Percentiles rank a stretch among this genome's conserved stretches.
phyloP scores from a whole-genome alignment of 805 yeast genomes.

The Candida suzukii region DNA sequence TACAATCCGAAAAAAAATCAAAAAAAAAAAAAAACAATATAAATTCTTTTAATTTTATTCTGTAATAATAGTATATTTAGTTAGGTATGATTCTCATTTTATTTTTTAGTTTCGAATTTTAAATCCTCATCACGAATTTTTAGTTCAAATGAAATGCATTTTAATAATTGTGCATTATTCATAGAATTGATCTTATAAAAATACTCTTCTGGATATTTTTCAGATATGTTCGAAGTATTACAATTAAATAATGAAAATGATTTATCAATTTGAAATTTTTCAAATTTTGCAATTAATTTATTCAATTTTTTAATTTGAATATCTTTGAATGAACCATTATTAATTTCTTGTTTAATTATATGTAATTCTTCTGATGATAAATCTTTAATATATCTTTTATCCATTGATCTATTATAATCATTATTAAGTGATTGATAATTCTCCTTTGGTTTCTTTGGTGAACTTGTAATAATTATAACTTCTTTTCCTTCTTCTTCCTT shows the following conservation, averaged over 20 bases:
- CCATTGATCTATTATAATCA: not conserved
- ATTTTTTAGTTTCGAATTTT: too few relatives aligned
- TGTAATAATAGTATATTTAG: too few relatives aligned
- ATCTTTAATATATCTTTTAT: not conserved
- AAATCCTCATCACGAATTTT: not conserved
- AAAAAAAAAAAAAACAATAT: too few relatives aligned
- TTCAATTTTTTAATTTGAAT: not conserved
- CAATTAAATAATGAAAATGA: not conserved
- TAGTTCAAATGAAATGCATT: constrained; percentile 1
- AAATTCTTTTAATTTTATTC: too few relatives aligned
- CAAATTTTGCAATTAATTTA: not conserved
- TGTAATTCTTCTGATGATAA: not conserved
- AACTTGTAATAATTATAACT: too few relatives aligned
- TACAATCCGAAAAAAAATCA: too few relatives aligned
- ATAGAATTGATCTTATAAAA: not conserved
- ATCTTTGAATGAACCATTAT: not conserved
- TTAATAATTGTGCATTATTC: not conserved
- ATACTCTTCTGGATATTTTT: not conserved
- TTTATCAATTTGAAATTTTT: not conserved
- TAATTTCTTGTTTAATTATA: not conserved
- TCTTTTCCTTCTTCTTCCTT: not conserved
- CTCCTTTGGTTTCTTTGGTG: not conserved
- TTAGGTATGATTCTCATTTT: too few relatives aligned
- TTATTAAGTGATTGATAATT: not conserved
- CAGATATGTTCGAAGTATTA: not conserved